A percentile compares a stretch with the other conserved stretches of the same genome.
phyloP scores from a whole-genome alignment of 148 eudicot species.

The Camellia sinensis region DNA sequence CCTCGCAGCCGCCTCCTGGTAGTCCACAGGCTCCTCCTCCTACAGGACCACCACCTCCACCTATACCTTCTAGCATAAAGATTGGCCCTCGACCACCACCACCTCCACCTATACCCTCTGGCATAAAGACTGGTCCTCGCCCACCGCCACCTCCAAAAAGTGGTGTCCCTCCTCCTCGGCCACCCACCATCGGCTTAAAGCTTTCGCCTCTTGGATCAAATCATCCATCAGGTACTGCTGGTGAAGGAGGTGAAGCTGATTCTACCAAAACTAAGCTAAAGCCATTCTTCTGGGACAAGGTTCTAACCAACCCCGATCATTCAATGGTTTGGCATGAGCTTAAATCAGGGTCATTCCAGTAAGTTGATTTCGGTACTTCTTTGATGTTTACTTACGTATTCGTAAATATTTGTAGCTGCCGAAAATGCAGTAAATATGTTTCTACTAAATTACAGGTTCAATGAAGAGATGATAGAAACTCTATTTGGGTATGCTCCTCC shows the following conservation, averaged over 20 bases:
- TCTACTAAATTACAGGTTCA: constrained; percentile 47
- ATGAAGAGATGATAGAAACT: constrained; percentile 93
- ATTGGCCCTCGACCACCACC: constrained; percentile 54
- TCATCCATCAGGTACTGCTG: constrained; percentile 27
- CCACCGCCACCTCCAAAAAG: constrained; percentile 53
- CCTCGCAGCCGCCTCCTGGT: constrained; percentile 33
- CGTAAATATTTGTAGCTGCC: neutral
- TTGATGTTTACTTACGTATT: neutral
- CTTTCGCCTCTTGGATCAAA: constrained; percentile 38
- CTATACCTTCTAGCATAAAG: constrained; percentile 33
- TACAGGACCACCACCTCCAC: constrained; percentile 37
- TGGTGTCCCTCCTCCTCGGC: constrained; percentile 47
- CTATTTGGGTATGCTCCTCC: constrained; percentile 70
- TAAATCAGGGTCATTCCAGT: constrained; percentile 86
- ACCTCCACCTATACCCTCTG: constrained; percentile 41
- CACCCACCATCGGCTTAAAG: constrained; percentile 32
- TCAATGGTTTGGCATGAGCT: constrained; percentile 95
- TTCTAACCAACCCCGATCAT: constrained; percentile 76
- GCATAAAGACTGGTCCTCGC: constrained; percentile 40
- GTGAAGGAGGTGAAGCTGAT: constrained; percentile 33
- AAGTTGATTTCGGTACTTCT: constrained; percentile 25
- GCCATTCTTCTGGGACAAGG: constrained; percentile 97
- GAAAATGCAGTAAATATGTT: neutral
- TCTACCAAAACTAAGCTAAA: constrained; percentile 66
- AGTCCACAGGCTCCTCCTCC: constrained; percentile 24